Evolutionary conservation across 2,329 filamentous ascomycete species (phyloP).

Genomic region (Purpureocillium lavendulum): DNA sequence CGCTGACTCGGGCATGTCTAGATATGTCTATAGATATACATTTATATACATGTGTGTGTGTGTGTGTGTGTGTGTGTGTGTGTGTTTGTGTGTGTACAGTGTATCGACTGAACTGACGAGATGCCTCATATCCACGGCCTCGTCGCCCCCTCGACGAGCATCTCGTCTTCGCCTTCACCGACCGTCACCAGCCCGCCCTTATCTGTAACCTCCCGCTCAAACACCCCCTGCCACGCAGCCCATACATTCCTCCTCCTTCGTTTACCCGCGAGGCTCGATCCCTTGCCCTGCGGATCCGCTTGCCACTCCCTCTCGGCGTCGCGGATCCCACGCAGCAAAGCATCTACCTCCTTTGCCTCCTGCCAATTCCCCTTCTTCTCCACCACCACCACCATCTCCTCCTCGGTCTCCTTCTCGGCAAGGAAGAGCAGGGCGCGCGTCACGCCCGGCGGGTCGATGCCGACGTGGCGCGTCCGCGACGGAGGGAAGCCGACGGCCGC

Average conservation of each 20-base stretch:
- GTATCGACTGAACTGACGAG: neutral
- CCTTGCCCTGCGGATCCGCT: constrained; percentile 43
- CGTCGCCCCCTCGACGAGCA: constrained; percentile 25
- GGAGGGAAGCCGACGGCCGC: constrained; percentile 48
- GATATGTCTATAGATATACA: neutral
- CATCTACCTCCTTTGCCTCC: too few species aligned
- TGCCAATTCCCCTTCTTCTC: too few species aligned
- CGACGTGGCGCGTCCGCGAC: constrained; percentile 41
- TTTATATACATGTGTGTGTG: too few species aligned
- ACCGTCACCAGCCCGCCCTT: constrained; percentile 29
- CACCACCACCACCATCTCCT: too few species aligned
- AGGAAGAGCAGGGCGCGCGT: constrained; percentile 15
- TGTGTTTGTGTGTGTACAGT: too few species aligned
- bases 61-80: too few species aligned
- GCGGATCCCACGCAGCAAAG: constrained; percentile 22
- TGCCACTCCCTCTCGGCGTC: constrained; percentile 38
- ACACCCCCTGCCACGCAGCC: constrained; percentile 34
- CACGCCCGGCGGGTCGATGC: constrained; percentile 54
- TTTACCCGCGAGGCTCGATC: constrained; percentile 36
- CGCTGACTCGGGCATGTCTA: neutral
- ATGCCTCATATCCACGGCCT: constrained; percentile 28
- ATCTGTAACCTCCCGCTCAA: constrained; percentile 24
- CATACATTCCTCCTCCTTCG: constrained; percentile 41
- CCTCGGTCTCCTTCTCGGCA: too few species aligned
- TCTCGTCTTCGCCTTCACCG: constrained; percentile 25